Evolutionary conservation across 495 filamentous ascomycete genomes (phyloP).

Genomic region (Aspergillus hancockii): DNA sequence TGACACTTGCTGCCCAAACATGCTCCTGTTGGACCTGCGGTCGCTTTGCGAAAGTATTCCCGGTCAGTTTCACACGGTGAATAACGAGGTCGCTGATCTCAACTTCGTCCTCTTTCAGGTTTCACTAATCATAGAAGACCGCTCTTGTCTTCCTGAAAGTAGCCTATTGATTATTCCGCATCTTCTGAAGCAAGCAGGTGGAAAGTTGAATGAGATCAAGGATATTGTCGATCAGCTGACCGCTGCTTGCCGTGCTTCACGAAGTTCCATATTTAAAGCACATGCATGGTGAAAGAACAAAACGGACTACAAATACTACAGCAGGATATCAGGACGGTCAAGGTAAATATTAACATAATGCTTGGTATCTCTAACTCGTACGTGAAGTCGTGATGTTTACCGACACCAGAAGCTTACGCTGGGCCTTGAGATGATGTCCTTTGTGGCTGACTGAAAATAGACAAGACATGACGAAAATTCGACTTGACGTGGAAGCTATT

Average conservation of each 20-base stretch:
- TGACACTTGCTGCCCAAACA: neutral
- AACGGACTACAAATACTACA: neutral
- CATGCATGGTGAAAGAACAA: neutral
- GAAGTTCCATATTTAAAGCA: neutral
- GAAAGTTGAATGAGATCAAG: neutral
- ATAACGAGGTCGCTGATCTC: conserved; percentile 1
- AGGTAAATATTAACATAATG: neutral
- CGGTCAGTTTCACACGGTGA: neutral
- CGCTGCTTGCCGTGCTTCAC: neutral
- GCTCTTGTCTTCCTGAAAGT: neutral
- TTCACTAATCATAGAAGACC: neutral
- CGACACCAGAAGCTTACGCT: too few species aligned
- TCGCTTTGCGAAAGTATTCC: neutral
- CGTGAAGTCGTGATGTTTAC: neutral
- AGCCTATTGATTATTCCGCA: neutral
- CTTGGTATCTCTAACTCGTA: conserved; percentile 1
- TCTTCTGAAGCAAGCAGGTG: neutral
- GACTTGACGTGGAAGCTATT: neutral
- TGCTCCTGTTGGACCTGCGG: neutral
- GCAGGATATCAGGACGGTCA: conserved; percentile 1
- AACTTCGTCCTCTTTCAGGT: neutral
- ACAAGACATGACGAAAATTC: neutral
- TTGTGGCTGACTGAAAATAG: neutral
- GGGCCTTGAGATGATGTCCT: too few species aligned
- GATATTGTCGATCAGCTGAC: neutral